Percentiles rank a stretch among this genome's conserved stretches.
Conservation (phyloP, 2,329 filamentous ascomycete species). For the Rutstroemia sp. region DNA sequence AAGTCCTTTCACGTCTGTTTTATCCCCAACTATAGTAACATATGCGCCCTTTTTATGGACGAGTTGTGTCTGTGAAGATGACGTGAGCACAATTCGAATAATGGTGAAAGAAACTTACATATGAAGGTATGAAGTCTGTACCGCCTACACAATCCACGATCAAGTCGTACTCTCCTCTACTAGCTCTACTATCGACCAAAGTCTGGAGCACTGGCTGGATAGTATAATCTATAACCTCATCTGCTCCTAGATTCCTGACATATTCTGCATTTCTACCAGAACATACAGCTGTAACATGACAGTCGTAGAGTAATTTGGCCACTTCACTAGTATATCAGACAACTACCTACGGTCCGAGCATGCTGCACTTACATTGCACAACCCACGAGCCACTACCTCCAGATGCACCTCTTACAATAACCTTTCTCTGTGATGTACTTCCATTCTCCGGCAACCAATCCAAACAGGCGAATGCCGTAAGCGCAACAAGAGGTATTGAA, state of each 20-base stretch:
- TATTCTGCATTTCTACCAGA: constrained; percentile 23
- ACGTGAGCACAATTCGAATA: neutral
- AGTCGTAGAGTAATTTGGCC: constrained; percentile 23
- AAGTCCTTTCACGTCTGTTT: constrained; percentile 18
- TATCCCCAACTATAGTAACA: constrained; percentile 28
- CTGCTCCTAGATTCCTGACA: constrained; percentile 22
- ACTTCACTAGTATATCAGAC: constrained; percentile 13
- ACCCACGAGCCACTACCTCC: constrained; percentile 26
- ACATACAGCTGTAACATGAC: constrained; percentile 27
- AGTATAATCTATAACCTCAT: constrained; percentile 27
- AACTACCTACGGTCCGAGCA: neutral
- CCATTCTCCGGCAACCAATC: constrained; percentile 21
- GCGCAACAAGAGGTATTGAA: constrained; percentile 36
- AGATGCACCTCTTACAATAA: constrained; percentile 24
- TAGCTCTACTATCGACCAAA: constrained; percentile 10
- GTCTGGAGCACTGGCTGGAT: constrained; percentile 14
- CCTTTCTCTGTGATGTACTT: constrained; percentile 13
- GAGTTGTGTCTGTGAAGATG: constrained; percentile 15
- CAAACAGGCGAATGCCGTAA: constrained; percentile 33
- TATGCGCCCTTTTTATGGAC: constrained; percentile 23
- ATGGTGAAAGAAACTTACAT: constrained; percentile 14
- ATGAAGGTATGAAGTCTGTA: constrained; percentile 19
- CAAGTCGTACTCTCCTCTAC: constrained; percentile 16
- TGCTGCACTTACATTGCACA: constrained; percentile 19
- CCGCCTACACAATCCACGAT: constrained; percentile 33